Conservation (phyloP, 805 yeast genomes). For the Candida ortonii region DNA sequence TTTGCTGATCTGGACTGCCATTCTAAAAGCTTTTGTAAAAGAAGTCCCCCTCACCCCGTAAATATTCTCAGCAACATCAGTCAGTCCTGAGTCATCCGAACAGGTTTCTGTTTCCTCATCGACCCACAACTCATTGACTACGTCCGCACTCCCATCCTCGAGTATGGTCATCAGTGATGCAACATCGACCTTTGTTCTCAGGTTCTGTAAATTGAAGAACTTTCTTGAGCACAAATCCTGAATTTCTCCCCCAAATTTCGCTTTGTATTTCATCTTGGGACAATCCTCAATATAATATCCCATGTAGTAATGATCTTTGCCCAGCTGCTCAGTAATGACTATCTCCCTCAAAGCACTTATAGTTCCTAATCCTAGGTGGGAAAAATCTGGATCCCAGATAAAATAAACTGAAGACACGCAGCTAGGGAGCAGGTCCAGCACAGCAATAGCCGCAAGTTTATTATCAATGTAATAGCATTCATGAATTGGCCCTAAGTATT, state of each 20-base stretch:
- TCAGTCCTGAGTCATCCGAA: slow-evolving; percentile 14
- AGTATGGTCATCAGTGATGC: slow-evolving; percentile 1
- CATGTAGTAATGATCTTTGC: slow-evolving; percentile 61
- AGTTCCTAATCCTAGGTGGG: slow-evolving; percentile 70
- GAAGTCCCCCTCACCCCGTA: slow-evolving; percentile 39
- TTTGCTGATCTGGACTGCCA: slow-evolving; percentile 3
- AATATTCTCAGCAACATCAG: slow-evolving; percentile 34
- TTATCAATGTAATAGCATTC: slow-evolving; percentile 70
- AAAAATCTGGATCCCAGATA: slow-evolving; percentile 81
- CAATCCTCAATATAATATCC: slow-evolving; percentile 83
- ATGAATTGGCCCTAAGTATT: slow-evolving; percentile 62
- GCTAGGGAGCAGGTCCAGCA: slow-evolving; percentile 71
- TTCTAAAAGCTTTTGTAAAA: slow-evolving; percentile 10
- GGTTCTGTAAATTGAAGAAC: slow-evolving; percentile 38
- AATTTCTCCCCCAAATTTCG: slow-evolving; percentile 72
- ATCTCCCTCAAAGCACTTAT: slow-evolving; percentile 73
- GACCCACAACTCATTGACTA: slow-evolving; percentile 5
- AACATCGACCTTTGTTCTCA: slow-evolving; percentile 18
- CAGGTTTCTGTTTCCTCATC: slow-evolving; percentile 36
- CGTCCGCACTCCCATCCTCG: slow-evolving; percentile 9
- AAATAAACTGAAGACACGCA: slow-evolving; percentile 83
- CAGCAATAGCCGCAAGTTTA: slow-evolving; percentile 68
- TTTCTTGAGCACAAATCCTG: slow-evolving; percentile 51
- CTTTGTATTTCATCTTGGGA: slow-evolving; percentile 78
- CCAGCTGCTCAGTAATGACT: slow-evolving; percentile 45